Evolutionary conservation across 768 basidiomycete species (phyloP), one percentile per base, ranked within the genome.

Genomic region (Lentinula boryana): DNA sequence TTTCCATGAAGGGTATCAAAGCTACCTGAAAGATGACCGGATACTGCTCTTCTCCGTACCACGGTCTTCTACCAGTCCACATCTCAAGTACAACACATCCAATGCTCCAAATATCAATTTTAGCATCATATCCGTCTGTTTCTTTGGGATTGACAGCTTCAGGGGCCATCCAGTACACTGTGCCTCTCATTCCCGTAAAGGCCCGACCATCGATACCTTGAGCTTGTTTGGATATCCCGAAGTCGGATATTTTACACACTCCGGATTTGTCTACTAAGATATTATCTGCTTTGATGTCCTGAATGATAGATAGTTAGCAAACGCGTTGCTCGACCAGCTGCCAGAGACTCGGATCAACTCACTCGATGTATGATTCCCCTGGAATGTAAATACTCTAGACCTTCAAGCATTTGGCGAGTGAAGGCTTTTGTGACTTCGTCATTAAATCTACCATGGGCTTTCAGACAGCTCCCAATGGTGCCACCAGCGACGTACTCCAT

Each of bases 101-200:
- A 21, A 95, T 78, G 66, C 91, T 91, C 95, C 95, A 98, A 61
- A 98, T 93, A 68, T 98, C 95, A 50, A 96, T 86, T 71, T 98
- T 98, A n/a, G 84, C 85, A 66, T 89, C 89, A 71, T 98, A 98
- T 0, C 93, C 93, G 9, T 36, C 27, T 56, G 83, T 81, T 63
- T 81, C 80, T 63, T 84, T 81, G 55, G 84, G 80, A 63, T 87
- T 81, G 15, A 92, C 72, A 35, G 93, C 85, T 74, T 92, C 95
- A 0, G 94, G 95, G 1, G 95, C 94, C 94, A 97, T 96, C 93
- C 95, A 98, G 69, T 89, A 95, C 13, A 91, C 84, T 0, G 94
- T 95, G 5, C 95, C 95, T 73, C 87, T 88, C 87, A 97, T 89
- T 15, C 81, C 82, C 1, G 93, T 93, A 49, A 77, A 80, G 54